These are phyloP conservation scores for Arxiozyma slooffiae DNA, from an alignment of 1,139 yeast genomes.

Conservation along the genomic window DNA sequence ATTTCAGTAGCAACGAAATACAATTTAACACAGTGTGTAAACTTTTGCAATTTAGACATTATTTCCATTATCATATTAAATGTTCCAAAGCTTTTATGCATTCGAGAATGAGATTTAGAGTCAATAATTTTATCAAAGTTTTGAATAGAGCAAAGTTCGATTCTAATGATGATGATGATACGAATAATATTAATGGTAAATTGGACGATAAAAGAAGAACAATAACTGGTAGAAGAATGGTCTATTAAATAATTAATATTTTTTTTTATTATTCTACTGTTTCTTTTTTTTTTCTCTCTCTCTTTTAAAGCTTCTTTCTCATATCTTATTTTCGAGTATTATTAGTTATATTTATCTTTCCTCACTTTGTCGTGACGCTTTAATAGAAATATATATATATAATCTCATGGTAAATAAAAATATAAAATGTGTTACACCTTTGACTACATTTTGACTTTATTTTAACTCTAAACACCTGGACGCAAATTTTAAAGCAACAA, in stretches of 20 bases:
- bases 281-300: not conserved
- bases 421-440: not conserved
- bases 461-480: too few species aligned
- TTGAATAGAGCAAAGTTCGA: conserved; percentile 96
- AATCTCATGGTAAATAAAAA: not conserved
- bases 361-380: not conserved
- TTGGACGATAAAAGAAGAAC: conserved; percentile 26
- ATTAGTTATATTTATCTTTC: not conserved
- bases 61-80: conserved; percentile 96
- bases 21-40: conserved; percentile 64
- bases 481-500: too few species aligned
- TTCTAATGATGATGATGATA: conserved; percentile 46
- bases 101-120: conserved; percentile 95
- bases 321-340: too few species aligned
- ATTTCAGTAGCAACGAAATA: conserved; percentile 39
- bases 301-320: too few species aligned
- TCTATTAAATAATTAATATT: conserved; percentile 14
- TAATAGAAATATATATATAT: too few species aligned
- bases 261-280: too few species aligned
- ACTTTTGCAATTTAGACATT: conserved; percentile 84
- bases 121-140: conserved; percentile 85
- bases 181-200: conserved; percentile 3
- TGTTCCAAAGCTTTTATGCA: conserved; percentile 98
- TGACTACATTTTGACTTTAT: too few species aligned
- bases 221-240: conserved; percentile 30